Base-by-base conservation (phyloP, 495 filamentous ascomycete species). In the Podospora australis region DNA sequence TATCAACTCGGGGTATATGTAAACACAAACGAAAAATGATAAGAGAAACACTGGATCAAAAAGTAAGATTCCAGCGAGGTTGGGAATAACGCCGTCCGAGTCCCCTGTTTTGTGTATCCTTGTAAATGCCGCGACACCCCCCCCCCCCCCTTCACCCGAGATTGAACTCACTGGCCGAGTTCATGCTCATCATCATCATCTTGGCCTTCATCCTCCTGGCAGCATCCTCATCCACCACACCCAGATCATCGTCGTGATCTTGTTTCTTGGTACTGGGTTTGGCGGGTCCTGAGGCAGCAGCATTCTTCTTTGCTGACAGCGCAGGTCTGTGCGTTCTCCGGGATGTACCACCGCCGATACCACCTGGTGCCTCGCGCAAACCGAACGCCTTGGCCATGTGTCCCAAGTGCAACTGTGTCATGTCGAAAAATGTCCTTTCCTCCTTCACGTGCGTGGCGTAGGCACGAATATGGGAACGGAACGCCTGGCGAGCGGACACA, bases 371-470 rank as follows among this genome's bases (percentile, higher is more conserved):
- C 58, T 97, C 92, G 44, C 92, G 78, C 56, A 98, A 65, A 2
- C 79, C 92, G 62, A 95, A 98, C 30, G 81, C 83, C 73, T 98
- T 98, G 0, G 92, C 92, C 52, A 94, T 70, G 74, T 98, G 92
- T 1, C 92, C 94, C 5, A 96, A 69, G 65, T 98, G 92, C 44
- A 98, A 70, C 46, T 80, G 77, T 47, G 87, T 89, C 58, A 95
- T 88, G 63, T 95, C 83, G 67, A 97, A 98, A 56, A 85, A 87
- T 23, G 63, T 66, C 26, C 91, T 78, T 69, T 98, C 92, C 44
- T 80, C 77, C 8, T 82, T 77, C 7, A 94, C 82, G 65, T 97
- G 92, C 1, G 92, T 98, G 2, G 94, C 87, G 59, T 98, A 98
- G 0, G 94, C 92, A 13, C 94, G 75, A 41, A 97, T 82, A 59